These are phyloP conservation scores for Plasmodiophora brassicae DNA, from an alignment of 208 protist genomes.

Conservation along the genomic window DNA sequence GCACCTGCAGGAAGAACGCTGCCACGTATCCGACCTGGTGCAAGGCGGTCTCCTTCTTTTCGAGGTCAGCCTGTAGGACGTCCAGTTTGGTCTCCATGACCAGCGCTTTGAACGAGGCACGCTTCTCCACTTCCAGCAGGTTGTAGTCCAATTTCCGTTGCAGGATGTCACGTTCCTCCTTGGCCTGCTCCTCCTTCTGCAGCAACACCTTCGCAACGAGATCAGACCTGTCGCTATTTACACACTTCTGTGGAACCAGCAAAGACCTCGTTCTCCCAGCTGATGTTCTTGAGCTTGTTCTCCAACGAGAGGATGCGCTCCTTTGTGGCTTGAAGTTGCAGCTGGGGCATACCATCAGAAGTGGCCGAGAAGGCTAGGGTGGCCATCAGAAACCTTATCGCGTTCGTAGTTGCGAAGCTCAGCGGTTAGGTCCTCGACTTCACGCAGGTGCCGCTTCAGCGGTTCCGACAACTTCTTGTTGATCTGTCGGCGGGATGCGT, in stretches of 20 bases:
- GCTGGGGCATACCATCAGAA: neutral
- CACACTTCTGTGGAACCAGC: neutral
- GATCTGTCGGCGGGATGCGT: constrained; percentile 59
- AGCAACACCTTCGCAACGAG: neutral
- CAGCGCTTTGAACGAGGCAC: neutral
- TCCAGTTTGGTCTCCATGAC: neutral
- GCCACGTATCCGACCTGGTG: no score
- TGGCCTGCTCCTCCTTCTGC: constrained; percentile 12
- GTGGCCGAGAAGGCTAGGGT: no score
- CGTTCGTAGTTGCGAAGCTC: constrained; percentile 35
- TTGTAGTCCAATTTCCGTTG: neutral
- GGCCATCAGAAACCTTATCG: constrained; percentile 8
- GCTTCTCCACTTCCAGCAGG: neutral
- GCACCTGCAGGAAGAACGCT: no score
- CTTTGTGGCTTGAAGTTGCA: constrained; percentile 22
- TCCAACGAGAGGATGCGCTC: neutral
- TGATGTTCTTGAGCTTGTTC: constrained; percentile 28
- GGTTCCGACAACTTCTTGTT: constrained; percentile 87
- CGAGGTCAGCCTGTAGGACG: neutral
- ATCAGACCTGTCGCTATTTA: neutral
- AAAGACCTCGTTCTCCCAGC: constrained; percentile 32
- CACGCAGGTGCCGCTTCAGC: constrained; percentile 59
- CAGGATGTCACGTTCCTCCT: neutral
- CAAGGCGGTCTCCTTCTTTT: constrained; percentile 17
- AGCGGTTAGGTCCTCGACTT: constrained; percentile 23